Conservation (phyloP, 1,284 basidiomycete genomes). For the Puccinia brachypodii region DNA sequence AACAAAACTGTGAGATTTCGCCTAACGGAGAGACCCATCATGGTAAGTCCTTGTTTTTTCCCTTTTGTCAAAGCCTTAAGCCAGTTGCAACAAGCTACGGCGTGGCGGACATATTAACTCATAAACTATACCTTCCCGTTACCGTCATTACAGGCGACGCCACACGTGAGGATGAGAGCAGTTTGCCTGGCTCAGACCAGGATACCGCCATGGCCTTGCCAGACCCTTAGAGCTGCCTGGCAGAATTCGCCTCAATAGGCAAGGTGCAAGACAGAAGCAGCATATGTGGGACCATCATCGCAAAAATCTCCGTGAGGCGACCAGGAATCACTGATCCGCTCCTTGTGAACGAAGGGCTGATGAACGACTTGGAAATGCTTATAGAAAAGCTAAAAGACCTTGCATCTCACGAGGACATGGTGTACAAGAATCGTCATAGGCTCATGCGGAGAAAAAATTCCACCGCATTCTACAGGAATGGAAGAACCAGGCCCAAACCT, state of each 20-base stretch:
- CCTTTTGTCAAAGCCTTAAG: too few relatives aligned
- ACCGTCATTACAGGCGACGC: too few relatives aligned
- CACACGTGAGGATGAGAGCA: too few relatives aligned
- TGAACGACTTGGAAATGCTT: neutral
- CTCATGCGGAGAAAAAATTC: neutral
- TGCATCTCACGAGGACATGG: neutral
- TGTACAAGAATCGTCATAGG: neutral
- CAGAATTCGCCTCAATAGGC: neutral
- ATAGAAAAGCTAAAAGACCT: neutral
- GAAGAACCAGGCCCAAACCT: neutral
- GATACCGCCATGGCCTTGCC: too few relatives aligned
- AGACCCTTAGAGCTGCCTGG: neutral
- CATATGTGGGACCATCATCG: neutral
- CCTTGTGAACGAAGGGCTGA: neutral
- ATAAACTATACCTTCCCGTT: too few relatives aligned
- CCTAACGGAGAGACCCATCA: too few relatives aligned
- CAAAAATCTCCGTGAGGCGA: neutral
- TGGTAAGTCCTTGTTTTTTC: too few relatives aligned
- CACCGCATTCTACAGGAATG: neutral
- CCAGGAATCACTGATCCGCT: neutral
- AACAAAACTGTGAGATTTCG: too few relatives aligned
- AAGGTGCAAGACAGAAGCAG: neutral
- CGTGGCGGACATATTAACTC: too few relatives aligned
- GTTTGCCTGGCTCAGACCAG: too few relatives aligned
- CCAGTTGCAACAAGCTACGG: too few relatives aligned